Conservation (phyloP, 108 stramenopile genomes). For the Pseudonitzschia pungens region DNA sequence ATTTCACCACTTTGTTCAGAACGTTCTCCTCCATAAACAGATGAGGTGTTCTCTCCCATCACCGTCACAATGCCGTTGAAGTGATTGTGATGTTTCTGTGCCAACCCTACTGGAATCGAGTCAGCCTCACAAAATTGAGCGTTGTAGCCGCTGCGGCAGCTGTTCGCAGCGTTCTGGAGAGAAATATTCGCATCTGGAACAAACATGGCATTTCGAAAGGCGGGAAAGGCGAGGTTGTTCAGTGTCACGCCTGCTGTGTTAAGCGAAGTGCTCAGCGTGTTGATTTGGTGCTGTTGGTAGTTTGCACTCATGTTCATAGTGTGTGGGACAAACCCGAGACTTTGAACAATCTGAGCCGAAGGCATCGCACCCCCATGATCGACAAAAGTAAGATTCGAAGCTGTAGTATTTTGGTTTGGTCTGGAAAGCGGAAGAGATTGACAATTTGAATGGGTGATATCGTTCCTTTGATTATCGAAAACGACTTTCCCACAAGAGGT, state of each 20-base stretch:
- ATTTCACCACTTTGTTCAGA: neutral
- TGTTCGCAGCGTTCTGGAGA: no score
- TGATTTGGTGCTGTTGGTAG: neutral
- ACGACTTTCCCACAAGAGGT: no score
- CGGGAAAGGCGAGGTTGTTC: neutral
- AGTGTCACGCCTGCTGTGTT: neutral
- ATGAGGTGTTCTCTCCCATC: neutral
- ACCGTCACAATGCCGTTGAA: neutral
- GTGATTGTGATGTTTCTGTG: neutral
- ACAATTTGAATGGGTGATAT: neutral
- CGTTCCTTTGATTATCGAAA: no score
- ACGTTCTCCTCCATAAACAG: neutral
- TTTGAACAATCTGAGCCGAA: neutral
- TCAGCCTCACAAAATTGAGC: neutral
- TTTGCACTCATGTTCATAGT: neutral
- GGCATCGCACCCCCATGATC: neutral
- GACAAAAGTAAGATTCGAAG: neutral
- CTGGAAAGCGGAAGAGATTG: neutral
- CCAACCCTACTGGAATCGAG: neutral
- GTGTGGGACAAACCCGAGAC: neutral
- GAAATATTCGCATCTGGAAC: conserved; percentile 1
- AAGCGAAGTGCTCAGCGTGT: neutral
- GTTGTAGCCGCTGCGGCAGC: no score
- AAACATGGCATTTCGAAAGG: neutral
- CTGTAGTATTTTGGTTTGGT: neutral